Evolutionary conservation across 805 yeast species (phyloP).

Genomic region (Candida endomychidarum): DNA sequence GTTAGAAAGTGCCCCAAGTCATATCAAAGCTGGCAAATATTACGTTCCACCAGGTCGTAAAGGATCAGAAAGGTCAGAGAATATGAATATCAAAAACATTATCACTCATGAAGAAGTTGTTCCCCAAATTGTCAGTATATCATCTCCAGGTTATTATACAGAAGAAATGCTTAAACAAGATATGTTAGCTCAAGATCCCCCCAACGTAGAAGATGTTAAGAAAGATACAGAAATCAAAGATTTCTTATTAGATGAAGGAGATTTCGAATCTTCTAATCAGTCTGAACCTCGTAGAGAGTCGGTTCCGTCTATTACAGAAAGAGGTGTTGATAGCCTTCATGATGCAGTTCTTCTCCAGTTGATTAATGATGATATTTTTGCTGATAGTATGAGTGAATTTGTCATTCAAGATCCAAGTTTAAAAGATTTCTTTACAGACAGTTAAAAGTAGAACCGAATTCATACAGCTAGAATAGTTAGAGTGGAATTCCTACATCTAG

Average conservation of each 20-base stretch:
- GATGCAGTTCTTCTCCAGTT: background rate
- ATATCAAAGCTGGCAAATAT: background rate
- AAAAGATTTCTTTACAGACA: slow-evolving; percentile 3
- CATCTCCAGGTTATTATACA: slow-evolving; percentile 5
- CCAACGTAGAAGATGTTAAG: background rate
- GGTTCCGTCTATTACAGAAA: too few relatives aligned
- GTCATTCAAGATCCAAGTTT: slow-evolving; percentile 6
- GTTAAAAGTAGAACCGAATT: too few relatives aligned
- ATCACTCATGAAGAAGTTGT: slow-evolving; percentile 4
- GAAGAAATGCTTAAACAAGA: slow-evolving; percentile 1
- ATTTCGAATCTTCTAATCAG: background rate
- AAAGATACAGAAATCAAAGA: background rate
- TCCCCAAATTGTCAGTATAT: slow-evolving; percentile 3
- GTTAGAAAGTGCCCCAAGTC: slow-evolving; percentile 5
- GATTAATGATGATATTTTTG: slow-evolving; percentile 5
- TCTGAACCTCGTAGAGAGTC: too few relatives aligned
- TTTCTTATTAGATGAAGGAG: background rate
- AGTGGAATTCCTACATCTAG: too few relatives aligned
- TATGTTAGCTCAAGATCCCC: too few relatives aligned
- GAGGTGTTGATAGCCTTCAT: too few relatives aligned
- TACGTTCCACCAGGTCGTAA: too few relatives aligned
- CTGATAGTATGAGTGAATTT: slow-evolving; percentile 5
- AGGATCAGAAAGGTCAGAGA: background rate
- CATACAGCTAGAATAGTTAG: too few relatives aligned
- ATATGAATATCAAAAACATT: background rate